These are phyloP conservation scores for Didymella pinodella DNA, from an alignment of 2,329 filamentous ascomycete species.

Conservation along the genomic window DNA sequence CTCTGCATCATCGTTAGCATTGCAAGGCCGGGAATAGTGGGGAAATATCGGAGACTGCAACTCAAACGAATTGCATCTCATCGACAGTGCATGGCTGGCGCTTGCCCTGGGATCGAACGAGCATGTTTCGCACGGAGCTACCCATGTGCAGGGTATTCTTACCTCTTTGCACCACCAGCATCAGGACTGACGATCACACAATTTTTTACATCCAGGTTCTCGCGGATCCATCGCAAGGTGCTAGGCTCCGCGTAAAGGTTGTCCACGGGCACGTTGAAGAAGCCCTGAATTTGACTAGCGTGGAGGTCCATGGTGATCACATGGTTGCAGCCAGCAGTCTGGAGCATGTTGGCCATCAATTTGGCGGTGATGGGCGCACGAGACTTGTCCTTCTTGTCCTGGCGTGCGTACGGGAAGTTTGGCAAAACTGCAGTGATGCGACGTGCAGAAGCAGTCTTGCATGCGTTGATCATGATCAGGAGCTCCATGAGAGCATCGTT, in stretches of 20 bases:
- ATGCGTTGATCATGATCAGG: slow-evolving; percentile 97
- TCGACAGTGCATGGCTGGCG: background rate
- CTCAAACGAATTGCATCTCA: background rate
- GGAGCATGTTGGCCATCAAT: slow-evolving; percentile 96
- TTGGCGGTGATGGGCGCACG: slow-evolving; percentile 96
- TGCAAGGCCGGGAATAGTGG: slow-evolving; percentile 3
- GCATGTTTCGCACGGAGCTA: slow-evolving; percentile 2
- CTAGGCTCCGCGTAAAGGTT: slow-evolving; percentile 94
- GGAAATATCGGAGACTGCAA: background rate
- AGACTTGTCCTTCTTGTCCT: slow-evolving; percentile 97
- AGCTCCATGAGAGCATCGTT: slow-evolving; percentile 99
- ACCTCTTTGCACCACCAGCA: slow-evolving; percentile 91
- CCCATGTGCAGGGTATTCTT: slow-evolving; percentile 31
- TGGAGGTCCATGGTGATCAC: slow-evolving; percentile 97
- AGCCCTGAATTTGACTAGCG: slow-evolving; percentile 91
- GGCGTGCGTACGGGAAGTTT: slow-evolving; percentile 94
- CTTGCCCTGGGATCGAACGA: background rate
- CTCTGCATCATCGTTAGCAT: slow-evolving; percentile 57
- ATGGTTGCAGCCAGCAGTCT: slow-evolving; percentile 90
- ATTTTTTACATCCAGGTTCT: slow-evolving; percentile 81
- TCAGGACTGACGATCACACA: slow-evolving; percentile 95
- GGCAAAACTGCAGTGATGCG: slow-evolving; percentile 95
- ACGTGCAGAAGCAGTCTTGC: slow-evolving; percentile 82
- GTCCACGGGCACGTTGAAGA: slow-evolving; percentile 85
- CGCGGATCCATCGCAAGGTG: slow-evolving; percentile 87